Conservation (phyloP, 192 early-diverging fungal species). For the Phlyctochytrium planicorne region DNA sequence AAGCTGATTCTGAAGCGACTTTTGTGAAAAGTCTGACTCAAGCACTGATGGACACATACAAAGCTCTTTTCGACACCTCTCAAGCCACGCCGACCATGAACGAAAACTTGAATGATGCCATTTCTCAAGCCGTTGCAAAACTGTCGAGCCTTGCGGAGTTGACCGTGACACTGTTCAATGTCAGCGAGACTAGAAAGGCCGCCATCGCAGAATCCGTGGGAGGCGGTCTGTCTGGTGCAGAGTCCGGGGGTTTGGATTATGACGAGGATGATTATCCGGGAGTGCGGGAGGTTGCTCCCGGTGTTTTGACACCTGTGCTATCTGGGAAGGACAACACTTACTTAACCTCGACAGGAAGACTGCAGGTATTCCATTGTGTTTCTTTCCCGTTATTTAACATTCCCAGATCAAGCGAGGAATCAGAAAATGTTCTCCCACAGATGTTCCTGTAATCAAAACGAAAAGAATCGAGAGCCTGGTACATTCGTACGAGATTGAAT, state of each 20-base stretch:
- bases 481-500: constrained; percentile 23
- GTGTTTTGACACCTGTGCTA: constrained; percentile 21
- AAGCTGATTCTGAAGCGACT: no score
- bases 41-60: no score
- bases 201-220: constrained; percentile 10
- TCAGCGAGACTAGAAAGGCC: constrained; percentile 14
- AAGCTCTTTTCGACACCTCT: no score
- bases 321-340: neutral
- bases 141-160: constrained; percentile 9
- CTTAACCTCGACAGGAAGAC: constrained; percentile 13
- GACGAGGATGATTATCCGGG: constrained; percentile 12
- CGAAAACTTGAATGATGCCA: constrained; percentile 1
- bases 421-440: constrained; percentile 11
- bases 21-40: no score
- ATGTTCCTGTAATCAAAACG: constrained; percentile 7
- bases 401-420: constrained; percentile 18
- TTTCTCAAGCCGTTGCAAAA: constrained; percentile 3
- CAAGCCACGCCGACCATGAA: no score
- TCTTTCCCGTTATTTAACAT: neutral
- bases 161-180: constrained; percentile 7
- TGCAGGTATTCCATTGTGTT: neutral
- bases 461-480: constrained; percentile 14
- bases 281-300: constrained; percentile 15
- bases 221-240: neutral
- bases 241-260: neutral